Evolutionary conservation across 176 grass and related monocot genomes (phyloP).

Genomic region (Tuctoria greenei): DNA sequence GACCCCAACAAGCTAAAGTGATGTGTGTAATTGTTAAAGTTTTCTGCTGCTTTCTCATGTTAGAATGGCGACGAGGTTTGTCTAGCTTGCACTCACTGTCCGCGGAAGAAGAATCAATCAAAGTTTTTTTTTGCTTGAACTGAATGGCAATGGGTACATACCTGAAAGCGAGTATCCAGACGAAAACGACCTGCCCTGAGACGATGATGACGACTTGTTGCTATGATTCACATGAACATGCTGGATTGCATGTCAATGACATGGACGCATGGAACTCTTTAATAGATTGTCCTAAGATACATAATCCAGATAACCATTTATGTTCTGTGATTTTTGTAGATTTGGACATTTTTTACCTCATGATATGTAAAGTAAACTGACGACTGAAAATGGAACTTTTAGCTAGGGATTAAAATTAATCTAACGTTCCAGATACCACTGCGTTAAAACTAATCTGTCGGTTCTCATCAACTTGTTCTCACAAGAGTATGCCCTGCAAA

Average conservation of each 20-base stretch:
- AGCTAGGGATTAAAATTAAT: not conserved
- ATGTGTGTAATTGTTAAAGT: conserved; percentile 37
- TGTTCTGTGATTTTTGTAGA: not conserved
- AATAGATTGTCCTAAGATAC: not conserved
- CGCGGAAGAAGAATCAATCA: conserved; percentile 16
- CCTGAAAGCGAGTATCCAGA: conserved; percentile 4
- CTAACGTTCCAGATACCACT: not conserved
- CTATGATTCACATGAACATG: not conserved
- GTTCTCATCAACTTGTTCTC: conserved; percentile 13
- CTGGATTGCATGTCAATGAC: not conserved
- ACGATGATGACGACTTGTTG: not conserved
- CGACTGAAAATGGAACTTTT: not conserved
- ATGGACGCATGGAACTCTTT: not conserved
- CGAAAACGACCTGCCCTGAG: conserved; percentile 17
- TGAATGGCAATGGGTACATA: not conserved
- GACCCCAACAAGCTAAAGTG: conserved; percentile 21
- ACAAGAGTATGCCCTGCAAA: not conserved
- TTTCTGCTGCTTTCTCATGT: conserved; percentile 3
- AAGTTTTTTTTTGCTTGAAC: not conserved
- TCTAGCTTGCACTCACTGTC: conserved; percentile 6
- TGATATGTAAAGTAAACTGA: not conserved
- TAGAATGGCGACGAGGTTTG: conserved; percentile 4
- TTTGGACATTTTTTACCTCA: not conserved
- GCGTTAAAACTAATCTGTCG: not conserved
- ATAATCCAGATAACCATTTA: not conserved